Evolutionary conservation across 176 grass and related monocot species (phyloP), one percentile per base, ranked within the genome.

Genomic region (Rhynchospora pubera): DNA sequence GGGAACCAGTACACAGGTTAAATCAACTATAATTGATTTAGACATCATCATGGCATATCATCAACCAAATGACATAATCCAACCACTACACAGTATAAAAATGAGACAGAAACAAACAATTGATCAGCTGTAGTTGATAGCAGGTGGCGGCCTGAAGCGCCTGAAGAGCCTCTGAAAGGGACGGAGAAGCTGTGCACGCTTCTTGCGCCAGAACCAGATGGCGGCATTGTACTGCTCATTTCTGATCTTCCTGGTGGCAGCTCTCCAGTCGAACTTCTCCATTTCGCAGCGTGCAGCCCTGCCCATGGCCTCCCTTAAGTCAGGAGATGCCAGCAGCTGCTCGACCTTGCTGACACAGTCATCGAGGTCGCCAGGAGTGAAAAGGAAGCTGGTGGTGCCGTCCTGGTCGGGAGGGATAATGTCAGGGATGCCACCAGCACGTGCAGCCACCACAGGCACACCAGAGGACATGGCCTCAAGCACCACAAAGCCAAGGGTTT

Each of bases 381-480:
- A 94, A 1, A 94, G 87, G 84, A 98, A 94, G 71, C 95, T 93
- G 5, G 90, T 94, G 47, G 77, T 93, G 22, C 95, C 89, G 46
- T 98, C 96, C 45, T 85, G 90, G 14, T 94, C 90, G 14, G 84
- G 85, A 1, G 96, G 89, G 76, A 98, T 95, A 47, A 98, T 95
- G 30, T 98, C 92, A 0, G 91, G 85, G 52, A 98, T 93, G 12
- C 96, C 92, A 0, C 95, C 95, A 0, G 95, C 92, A 9, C 89
- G 95, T 50, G 84, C 95, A 0, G 90, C 92, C 0, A 98, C 90
- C 0, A 95, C 96, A 0, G 96, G 92, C 19, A 97, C 89, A 5
- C 90, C 96, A 0, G 96, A 98, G 1, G 96, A 91, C 96, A 98
- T 98, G 56, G 96, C 91, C 87, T 98, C 96, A 6, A 95, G 79